Base-by-base conservation (phyloP, 345 rosid genomes). In the Rhizophora apiculata region DNA sequence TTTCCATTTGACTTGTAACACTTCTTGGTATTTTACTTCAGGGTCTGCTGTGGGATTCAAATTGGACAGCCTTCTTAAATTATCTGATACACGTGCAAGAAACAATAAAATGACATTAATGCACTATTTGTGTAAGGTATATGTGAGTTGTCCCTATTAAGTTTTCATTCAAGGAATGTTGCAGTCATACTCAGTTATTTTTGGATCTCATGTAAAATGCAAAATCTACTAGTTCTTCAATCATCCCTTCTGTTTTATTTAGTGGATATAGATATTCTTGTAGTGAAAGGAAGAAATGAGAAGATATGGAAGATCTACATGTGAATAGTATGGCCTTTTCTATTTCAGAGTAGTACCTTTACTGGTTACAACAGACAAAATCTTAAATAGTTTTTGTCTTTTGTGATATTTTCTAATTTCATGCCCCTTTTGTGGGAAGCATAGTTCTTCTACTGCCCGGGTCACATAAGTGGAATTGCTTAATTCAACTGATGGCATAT, bases 21-120 rank as follows among this genome's bases (percentile, higher is more conserved):
- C 39, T 3, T 53, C 63, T 21, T 64, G 36, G 24, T 39, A 6
- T 32, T 68, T 55, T 64, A 63, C 76, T 79, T 62, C 80, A 94
- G 98, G 98, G 51, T 87, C 98, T 66, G 98, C 98, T 43, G 88
- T 94, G 68, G 98, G 98, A 64, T 94, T 94, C 85, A 94, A 94
- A 85, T 79, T 94, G 81, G 98, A 91, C 72, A 94, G 97, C 83
- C 97, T 94, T 81, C 95, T 94, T 34, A 94, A 94, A 69, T 76
- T 94, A 78, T 94, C 98, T 24, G 98, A 94, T 80, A 91, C 96
- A 62, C 97, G 98, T 72, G 98, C 98, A 22, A 87, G 76, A 82
- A 94, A 94, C 82, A 94, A 87, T 79, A 94, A 88, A 83, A 94
- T 91, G 96, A 94, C 97, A 62, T 81, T 91, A 71, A 89, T 91